Percentiles rank a stretch among this genome's conserved stretches.
These are phyloP conservation scores for Hypoxylon sp. DNA, from an alignment of 2,329 filamentous ascomycete genomes.

Conservation along the genomic window DNA sequence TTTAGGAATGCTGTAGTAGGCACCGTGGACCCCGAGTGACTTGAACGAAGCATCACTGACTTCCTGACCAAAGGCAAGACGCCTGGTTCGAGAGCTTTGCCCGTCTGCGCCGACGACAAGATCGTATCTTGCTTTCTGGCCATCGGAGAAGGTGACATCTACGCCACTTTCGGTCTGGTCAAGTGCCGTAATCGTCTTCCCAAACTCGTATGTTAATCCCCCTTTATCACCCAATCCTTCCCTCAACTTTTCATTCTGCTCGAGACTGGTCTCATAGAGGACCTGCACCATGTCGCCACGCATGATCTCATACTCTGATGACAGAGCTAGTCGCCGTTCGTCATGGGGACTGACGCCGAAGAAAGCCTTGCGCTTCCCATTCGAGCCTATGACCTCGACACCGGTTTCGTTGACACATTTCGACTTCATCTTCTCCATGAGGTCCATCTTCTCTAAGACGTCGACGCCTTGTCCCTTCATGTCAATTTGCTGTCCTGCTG, in stretches of 20 bases:
- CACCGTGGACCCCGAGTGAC: constrained; percentile 46
- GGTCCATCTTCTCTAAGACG: constrained; percentile 50
- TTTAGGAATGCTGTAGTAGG: constrained; percentile 50
- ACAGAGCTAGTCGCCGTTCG: constrained; percentile 53
- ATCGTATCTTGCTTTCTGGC: constrained; percentile 53
- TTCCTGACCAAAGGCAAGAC: constrained; percentile 44
- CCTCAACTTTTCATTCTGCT: constrained; percentile 35
- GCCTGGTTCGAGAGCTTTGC: constrained; percentile 55
- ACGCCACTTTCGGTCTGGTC: constrained; percentile 42
- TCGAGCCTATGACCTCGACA: constrained; percentile 52
- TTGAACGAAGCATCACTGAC: constrained; percentile 39
- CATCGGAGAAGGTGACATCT: constrained; percentile 53
- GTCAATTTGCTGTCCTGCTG: constrained; percentile 56
- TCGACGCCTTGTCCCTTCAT: constrained; percentile 52
- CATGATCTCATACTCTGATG: constrained; percentile 66
- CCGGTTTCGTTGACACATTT: constrained; percentile 57
- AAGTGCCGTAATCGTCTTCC: constrained; percentile 42
- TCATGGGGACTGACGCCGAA: constrained; percentile 51
- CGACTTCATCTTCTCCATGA: constrained; percentile 47
- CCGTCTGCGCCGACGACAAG: constrained; percentile 64
- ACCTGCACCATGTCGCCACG: constrained; percentile 60
- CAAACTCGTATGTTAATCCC: constrained; percentile 43
- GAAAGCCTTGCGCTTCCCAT: constrained; percentile 49
- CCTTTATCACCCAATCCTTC: not conserved
- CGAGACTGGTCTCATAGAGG: constrained; percentile 52